Conservation (phyloP, 345 rosid species). For the Iberis pinnata region DNA sequence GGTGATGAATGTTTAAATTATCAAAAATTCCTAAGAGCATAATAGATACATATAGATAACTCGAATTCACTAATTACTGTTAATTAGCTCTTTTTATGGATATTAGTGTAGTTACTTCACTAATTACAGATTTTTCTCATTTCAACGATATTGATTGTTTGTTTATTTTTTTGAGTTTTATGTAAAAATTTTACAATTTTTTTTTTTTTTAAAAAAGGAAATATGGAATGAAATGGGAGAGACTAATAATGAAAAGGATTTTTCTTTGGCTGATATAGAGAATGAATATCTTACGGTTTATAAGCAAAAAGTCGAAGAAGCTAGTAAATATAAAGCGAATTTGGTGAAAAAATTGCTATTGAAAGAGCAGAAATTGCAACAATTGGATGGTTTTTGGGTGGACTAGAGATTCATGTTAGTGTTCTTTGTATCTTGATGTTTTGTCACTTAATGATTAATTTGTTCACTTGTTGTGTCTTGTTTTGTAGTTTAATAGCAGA, state of each 20-base stretch:
- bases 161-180: too few relatives aligned
- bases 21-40: too few relatives aligned
- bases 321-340: slow-evolving; percentile 37
- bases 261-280: slow-evolving; percentile 46
- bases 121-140: too few relatives aligned
- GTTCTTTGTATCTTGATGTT: not conserved
- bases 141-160: too few relatives aligned
- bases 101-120: too few relatives aligned
- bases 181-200: too few relatives aligned
- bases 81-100: too few relatives aligned
- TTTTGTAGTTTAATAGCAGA: slow-evolving; percentile 30
- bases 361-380: slow-evolving; percentile 47
- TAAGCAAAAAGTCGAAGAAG: slow-evolving; percentile 41
- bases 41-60: too few relatives aligned
- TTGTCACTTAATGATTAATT: too few relatives aligned
- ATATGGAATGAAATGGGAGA: slow-evolving; percentile 67
- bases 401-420: slow-evolving; percentile 36
- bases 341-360: slow-evolving; percentile 37
- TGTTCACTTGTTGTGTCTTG: not conserved
- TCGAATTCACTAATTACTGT: too few relatives aligned
- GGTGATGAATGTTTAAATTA: too few relatives aligned
- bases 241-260: slow-evolving; percentile 39
- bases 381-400: slow-evolving; percentile 45
- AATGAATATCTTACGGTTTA: slow-evolving; percentile 48
- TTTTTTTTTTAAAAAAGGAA: too few relatives aligned